phyloP scores from a whole-genome alignment of 2,329 filamentous ascomycete species.

The Dactylellina leptospora region DNA sequence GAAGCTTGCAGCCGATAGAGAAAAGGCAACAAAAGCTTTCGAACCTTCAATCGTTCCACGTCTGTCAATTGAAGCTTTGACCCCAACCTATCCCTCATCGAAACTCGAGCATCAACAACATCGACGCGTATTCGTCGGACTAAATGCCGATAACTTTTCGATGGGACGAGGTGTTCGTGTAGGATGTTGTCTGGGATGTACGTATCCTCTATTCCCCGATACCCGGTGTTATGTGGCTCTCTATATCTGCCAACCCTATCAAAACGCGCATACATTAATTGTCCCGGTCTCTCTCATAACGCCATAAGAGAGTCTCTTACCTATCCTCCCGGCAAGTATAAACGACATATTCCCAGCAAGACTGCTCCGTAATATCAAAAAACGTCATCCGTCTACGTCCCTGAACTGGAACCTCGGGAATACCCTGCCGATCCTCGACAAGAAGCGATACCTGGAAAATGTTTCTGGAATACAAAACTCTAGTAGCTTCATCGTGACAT shows the following conservation, averaged over 20 bases:
- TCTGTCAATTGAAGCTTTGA: background rate
- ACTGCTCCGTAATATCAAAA: conserved; percentile 19
- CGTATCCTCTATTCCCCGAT: background rate
- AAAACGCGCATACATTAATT: too few relatives aligned
- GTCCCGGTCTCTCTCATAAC: too few relatives aligned
- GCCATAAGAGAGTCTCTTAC: too few relatives aligned
- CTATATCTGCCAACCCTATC: background rate
- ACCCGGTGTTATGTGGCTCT: background rate
- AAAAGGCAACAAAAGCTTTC: background rate
- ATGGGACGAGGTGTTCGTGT: background rate
- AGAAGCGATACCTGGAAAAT: conserved; percentile 4
- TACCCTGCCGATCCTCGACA: background rate
- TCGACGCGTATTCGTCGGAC: conserved; percentile 2
- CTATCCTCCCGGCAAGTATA: conserved; percentile 19
- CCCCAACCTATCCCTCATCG: background rate
- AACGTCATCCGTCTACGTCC: background rate
- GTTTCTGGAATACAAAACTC: conserved; percentile 13
- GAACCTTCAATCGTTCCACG: background rate
- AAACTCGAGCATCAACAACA: background rate
- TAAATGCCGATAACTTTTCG: background rate
- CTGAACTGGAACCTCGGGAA: background rate
- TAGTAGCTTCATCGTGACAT: conserved; percentile 19
- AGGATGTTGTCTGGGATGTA: background rate
- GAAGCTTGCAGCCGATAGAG: background rate
- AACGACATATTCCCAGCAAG: conserved; percentile 21